phyloP scores from a whole-genome alignment of 352 stramenopile genomes.

The Pseudoperonospora humuli region DNA sequence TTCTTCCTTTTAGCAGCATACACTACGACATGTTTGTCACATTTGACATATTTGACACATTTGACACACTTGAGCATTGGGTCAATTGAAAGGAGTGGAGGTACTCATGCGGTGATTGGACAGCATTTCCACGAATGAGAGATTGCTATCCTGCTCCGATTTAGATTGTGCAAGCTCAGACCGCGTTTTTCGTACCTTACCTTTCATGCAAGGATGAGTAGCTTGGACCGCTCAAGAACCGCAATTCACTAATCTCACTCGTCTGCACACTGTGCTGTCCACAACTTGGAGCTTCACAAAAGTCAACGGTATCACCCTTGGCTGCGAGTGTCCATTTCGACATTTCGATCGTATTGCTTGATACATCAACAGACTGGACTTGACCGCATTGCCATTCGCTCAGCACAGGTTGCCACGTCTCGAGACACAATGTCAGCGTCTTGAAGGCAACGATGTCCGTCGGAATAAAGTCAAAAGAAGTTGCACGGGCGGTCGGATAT shows the following conservation, averaged over 20 bases:
- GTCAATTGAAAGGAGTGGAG: too few relatives aligned
- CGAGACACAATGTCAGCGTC: constrained; percentile 63
- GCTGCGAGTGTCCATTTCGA: constrained; percentile 13
- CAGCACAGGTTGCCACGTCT: constrained; percentile 66
- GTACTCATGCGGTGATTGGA: too few relatives aligned
- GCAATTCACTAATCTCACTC: constrained; percentile 45
- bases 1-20: too few relatives aligned
- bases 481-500: constrained; percentile 18
- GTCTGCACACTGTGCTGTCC: constrained; percentile 8
- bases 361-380: constrained; percentile 17
- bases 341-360: constrained; percentile 11
- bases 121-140: too few relatives aligned
- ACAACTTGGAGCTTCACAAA: constrained; percentile 3
- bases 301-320: constrained; percentile 5
- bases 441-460: constrained; percentile 65
- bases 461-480: constrained; percentile 17
- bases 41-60: too few relatives aligned
- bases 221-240: constrained; percentile 37
- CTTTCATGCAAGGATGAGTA: constrained; percentile 14
- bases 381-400: constrained; percentile 61
- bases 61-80: too few relatives aligned
- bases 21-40: too few relatives aligned
- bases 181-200: too few relatives aligned
- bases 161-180: too few relatives aligned
- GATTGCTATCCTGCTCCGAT: too few relatives aligned